Conservation (phyloP, 345 rosid species). For the Salix suchowensis region DNA sequence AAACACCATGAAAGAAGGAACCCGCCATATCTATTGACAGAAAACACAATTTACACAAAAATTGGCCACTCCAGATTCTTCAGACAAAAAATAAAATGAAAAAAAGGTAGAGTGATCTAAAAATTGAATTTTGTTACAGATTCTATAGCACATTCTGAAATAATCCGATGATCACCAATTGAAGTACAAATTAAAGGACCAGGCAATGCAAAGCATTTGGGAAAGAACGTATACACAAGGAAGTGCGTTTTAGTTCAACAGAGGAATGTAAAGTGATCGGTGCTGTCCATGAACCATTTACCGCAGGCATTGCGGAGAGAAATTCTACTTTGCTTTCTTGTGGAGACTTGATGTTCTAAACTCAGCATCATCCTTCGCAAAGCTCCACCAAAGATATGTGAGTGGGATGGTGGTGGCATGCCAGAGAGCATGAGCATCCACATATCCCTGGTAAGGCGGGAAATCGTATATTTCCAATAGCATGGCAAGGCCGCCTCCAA, state of each 20-base stretch:
- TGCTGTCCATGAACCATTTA: background rate
- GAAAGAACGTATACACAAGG: slow-evolving; percentile 2
- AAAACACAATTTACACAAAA: background rate
- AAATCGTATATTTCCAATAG: slow-evolving; percentile 63
- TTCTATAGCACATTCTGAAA: background rate
- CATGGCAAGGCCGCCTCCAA: slow-evolving; percentile 45
- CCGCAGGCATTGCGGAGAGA: background rate
- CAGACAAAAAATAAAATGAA: background rate
- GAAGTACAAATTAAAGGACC: background rate
- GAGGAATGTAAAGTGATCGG: background rate
- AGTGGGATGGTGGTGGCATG: slow-evolving; percentile 65
- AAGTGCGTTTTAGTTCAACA: background rate
- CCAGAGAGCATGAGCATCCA: slow-evolving; percentile 82
- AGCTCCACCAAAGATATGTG: slow-evolving; percentile 84
- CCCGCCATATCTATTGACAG: background rate
- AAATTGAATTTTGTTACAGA: slow-evolving; percentile 1
- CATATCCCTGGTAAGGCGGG: slow-evolving; percentile 61
- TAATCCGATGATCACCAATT: background rate
- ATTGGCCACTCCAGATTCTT: background rate
- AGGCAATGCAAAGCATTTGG: background rate
- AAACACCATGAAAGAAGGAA: background rate
- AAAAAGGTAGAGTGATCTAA: background rate
- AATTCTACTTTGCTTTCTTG: slow-evolving; percentile 9
- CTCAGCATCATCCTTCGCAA: slow-evolving; percentile 73
- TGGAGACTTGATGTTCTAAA: slow-evolving; percentile 50